Base-by-base conservation (phyloP, 169 alveolate species). In the Plasmodium inui region DNA sequence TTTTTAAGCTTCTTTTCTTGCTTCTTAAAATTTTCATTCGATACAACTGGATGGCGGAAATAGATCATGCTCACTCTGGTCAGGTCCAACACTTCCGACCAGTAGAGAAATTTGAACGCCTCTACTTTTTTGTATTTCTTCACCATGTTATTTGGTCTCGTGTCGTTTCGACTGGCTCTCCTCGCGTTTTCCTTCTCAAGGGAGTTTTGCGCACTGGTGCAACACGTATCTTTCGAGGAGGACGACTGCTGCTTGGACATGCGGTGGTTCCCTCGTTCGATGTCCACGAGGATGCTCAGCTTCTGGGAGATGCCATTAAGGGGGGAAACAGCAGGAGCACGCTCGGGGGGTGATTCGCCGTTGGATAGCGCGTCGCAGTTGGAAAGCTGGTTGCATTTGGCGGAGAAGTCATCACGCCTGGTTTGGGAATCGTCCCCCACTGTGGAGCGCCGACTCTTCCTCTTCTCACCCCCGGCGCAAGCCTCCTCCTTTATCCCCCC, bases 21-120 rank as follows among this genome's bases (percentile, higher is more conserved):
- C 76, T 81, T 91, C 70, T 76, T 80, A 61, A 91, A 91, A 91
- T 82, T 72, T 1, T 32, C 70, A 30, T 91, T 28, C 74, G 95
- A 91, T 46, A 91, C 46, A 30, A 82, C 95, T 17, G 95, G 95
- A 28, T 91, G 92, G 7, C 95, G 91, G 74, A 91, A 91, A 26
- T 91, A 91, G 37, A 91, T 50, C 92, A 91, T 81, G 55, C 95
- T 82, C 26, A 91, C 95, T 30, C 95, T 91, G 26, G 91, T 82
- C 50, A 91, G 41, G 50, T 91, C 95, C n/a, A 91, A 37, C 28
- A 81, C 89, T 70, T 89, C 94, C 5, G 94, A 89, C 94, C 94
- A 89, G 30, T 28, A 89, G n/a, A 89, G 46, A 89, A 89, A 89
- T 80, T 41, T 78, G 17, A 79, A 89, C 4, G 81, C 82, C 50